Base-by-base conservation (phyloP, 2,329 filamentous ascomycete genomes). In the Sporothrix dimorphospora region DNA sequence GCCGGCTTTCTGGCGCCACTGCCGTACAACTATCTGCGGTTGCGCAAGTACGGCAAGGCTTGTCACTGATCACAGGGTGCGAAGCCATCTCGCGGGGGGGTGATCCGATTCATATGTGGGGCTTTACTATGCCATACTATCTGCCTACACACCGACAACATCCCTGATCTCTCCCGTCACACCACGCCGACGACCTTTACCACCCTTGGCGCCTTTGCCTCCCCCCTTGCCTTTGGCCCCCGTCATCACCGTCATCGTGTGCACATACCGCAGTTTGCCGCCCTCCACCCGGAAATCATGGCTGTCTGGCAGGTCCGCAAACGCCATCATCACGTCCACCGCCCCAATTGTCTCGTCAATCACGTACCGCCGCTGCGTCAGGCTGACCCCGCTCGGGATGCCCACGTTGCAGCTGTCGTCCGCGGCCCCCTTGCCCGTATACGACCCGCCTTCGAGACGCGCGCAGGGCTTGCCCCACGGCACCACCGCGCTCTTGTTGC, bases 21-120 rank as follows among this genome's bases (percentile, higher is more conserved):
- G 69, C 86, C 86, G 0, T 88, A 87, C 72, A 88, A 88, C 75
- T 88, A 87, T 74, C 70, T 81, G 11, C 79, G 85, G 4, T 76
- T 88, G 40, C 78, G 82, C 53, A 86, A 81, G 73, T 86, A 82
- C 74, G 85, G 85, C 16, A 86, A 83, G 73, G 79, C 81, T 0
- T 86, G 84, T 65, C 84, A 86, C 75, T 85, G 73, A 81, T 40
- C 6, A 8, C n/a, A 21, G 57, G n/a, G 34, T 12, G 61, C 45
- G 19, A 47, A 59, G 24, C 53, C n/a, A n/a, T n/a, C n/a, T n/a
- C n/a, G n/a, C n/a, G n/a, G n/a, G n/a, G n/a, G n/a, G n/a, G n/a
- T n/a, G n/a, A n/a, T n/a, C n/a, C n/a, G n/a, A n/a, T n/a, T n/a
- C n/a, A n/a, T n/a, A n/a, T n/a, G n/a, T n/a, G n/a, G n/a, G n/a